Evolutionary conservation across 768 basidiomycete genomes (phyloP).

Genomic region (Collybiopsis luxurians): DNA sequence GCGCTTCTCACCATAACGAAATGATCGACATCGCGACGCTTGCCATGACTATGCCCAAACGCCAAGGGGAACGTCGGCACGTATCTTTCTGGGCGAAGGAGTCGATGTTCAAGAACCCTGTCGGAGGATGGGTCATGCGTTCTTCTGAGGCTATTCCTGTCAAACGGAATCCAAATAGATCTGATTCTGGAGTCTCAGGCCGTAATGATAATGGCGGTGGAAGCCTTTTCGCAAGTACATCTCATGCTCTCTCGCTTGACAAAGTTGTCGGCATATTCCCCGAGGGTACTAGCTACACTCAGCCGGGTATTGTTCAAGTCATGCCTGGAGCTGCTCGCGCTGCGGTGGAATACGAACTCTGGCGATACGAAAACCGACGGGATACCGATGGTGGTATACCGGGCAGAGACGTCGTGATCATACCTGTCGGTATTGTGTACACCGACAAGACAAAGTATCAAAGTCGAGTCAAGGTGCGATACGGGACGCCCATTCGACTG

Average conservation of each 20-base stretch:
- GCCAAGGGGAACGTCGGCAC: constrained; percentile 31
- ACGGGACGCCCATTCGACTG: constrained; percentile 49
- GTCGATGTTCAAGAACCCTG: constrained; percentile 58
- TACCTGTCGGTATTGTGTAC: constrained; percentile 71
- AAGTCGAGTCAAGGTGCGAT: constrained; percentile 49
- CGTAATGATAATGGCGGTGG: constrained; percentile 25
- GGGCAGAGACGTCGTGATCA: constrained; percentile 36
- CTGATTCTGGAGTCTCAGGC: not conserved
- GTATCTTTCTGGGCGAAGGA: constrained; percentile 75
- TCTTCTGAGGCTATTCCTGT: constrained; percentile 76
- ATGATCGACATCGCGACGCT: constrained; percentile 55
- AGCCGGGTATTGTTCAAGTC: constrained; percentile 43
- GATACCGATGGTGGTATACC: constrained; percentile 9
- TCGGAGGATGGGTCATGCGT: constrained; percentile 46
- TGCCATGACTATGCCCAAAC: constrained; percentile 54
- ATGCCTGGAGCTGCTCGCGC: constrained; percentile 70
- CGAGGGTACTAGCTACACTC: constrained; percentile 55
- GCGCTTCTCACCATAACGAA: constrained; percentile 68
- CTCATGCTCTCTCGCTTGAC: constrained; percentile 48
- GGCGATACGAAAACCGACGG: constrained; percentile 17
- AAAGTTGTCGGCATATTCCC: constrained; percentile 69
- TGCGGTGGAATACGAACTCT: constrained; percentile 64
- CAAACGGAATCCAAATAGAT: constrained; percentile 51
- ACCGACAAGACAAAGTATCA: constrained; percentile 65
- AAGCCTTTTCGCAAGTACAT: constrained; percentile 54